phyloP scores from a whole-genome alignment of 1,139 yeast species.

The Kluyveromyces marxianus region DNA sequence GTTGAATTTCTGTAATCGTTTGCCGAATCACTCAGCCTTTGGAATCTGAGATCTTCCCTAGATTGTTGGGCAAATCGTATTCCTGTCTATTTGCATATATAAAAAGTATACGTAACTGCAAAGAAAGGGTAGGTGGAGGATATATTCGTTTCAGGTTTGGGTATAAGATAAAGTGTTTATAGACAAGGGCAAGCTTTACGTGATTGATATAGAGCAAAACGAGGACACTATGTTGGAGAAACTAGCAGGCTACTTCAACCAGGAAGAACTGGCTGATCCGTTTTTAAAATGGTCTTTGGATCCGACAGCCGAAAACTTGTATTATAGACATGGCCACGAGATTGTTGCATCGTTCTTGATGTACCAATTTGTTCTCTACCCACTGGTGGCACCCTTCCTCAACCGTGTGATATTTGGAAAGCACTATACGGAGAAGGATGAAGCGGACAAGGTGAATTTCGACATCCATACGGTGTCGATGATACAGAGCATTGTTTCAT shows the following conservation, averaged over 20 bases:
- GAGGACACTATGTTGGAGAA: background rate
- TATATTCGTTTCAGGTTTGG: too few species aligned
- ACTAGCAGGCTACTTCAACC: background rate
- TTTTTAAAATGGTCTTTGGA: conserved; percentile 24
- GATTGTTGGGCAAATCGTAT: too few species aligned
- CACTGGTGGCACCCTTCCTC: conserved; percentile 36
- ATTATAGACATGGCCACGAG: conserved; percentile 44
- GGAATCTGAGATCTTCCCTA: too few species aligned
- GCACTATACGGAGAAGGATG: conserved; percentile 40
- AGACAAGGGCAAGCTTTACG: too few species aligned
- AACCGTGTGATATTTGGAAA: conserved; percentile 42
- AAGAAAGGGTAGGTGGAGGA: too few species aligned
- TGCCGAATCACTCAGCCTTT: too few species aligned
- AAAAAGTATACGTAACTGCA: too few species aligned
- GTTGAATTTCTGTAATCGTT: too few species aligned
- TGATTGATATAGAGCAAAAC: too few species aligned
- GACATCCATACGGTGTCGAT: conserved; percentile 87
- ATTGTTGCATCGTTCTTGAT: conserved; percentile 38
- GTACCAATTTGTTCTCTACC: conserved; percentile 38
- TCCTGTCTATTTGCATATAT: too few species aligned
- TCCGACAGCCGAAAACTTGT: conserved; percentile 25
- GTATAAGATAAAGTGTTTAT: too few species aligned
- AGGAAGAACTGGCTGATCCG: conserved; percentile 19
- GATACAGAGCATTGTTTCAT: conserved; percentile 44
- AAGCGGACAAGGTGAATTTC: conserved; percentile 49